Conservation (phyloP, 2,329 filamentous ascomycete genomes). For the Xylariomycetidae sp. region DNA sequence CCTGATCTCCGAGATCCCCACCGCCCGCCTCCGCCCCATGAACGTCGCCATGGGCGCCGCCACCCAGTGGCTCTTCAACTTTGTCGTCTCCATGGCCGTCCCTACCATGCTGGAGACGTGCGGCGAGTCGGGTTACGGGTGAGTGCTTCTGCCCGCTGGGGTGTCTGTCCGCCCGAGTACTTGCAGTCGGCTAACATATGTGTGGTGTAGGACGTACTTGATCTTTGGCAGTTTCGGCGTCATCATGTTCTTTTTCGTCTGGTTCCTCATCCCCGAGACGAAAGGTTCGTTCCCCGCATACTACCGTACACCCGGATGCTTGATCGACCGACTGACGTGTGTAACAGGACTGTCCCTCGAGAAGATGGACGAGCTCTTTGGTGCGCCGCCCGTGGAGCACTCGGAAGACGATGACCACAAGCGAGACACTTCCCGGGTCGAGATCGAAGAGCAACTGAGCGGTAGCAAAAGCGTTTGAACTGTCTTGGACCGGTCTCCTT, state of each 20-base stretch:
- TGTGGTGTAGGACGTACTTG: slow-evolving; percentile 43
- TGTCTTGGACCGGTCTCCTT: too few species aligned
- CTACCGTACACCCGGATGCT: not conserved
- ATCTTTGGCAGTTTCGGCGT: slow-evolving; percentile 59
- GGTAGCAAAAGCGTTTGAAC: too few species aligned
- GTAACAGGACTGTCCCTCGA: slow-evolving; percentile 51
- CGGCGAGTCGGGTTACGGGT: slow-evolving; percentile 32
- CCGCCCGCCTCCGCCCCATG: slow-evolving; percentile 40
- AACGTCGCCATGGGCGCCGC: slow-evolving; percentile 57
- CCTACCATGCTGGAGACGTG: slow-evolving; percentile 55
- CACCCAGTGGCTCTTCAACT: slow-evolving; percentile 61
- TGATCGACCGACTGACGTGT: slow-evolving; percentile 24
- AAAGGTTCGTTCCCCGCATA: slow-evolving; percentile 20
- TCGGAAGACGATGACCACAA: slow-evolving; percentile 11
- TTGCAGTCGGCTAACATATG: slow-evolving; percentile 5
- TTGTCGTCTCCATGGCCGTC: slow-evolving; percentile 57
- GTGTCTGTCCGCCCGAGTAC: not conserved
- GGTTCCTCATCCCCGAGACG: slow-evolving; percentile 45
- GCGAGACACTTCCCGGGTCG: slow-evolving; percentile 12
- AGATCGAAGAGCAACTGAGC: slow-evolving; percentile 10
- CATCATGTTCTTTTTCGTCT: slow-evolving; percentile 54
- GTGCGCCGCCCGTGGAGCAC: slow-evolving; percentile 20
- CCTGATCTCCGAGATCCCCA: slow-evolving; percentile 60
- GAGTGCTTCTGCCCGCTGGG: slow-evolving; percentile 3
- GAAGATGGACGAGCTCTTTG: slow-evolving; percentile 55